Conservation (phyloP, 2,329 filamentous ascomycete species). For the Acrodontium crateriforme region DNA sequence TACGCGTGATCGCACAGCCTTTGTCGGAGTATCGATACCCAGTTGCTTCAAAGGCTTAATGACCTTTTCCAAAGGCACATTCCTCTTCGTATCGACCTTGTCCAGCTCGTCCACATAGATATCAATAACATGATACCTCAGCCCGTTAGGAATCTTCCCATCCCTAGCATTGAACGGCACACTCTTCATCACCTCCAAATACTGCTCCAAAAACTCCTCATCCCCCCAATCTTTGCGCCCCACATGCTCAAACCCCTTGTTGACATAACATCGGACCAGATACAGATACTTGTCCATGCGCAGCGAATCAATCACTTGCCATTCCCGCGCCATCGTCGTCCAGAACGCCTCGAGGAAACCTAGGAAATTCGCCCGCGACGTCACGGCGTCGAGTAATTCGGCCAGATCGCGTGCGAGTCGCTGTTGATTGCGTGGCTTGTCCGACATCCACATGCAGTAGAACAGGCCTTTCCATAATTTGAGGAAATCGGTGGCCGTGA, state of each 20-base stretch:
- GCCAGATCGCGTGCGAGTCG: slow-evolving; percentile 67
- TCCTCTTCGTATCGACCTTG: slow-evolving; percentile 42
- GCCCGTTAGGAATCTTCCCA: slow-evolving; percentile 59
- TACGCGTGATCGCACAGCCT: slow-evolving; percentile 56
- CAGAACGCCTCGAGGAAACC: slow-evolving; percentile 37
- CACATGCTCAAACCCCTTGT: slow-evolving; percentile 47
- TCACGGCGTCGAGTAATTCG: slow-evolving; percentile 48
- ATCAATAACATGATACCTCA: slow-evolving; percentile 78
- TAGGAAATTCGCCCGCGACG: slow-evolving; percentile 24
- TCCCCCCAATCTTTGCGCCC: slow-evolving; percentile 26
- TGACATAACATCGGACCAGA: slow-evolving; percentile 65
- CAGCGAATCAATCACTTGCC: slow-evolving; percentile 36
- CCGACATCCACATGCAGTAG: slow-evolving; percentile 81
- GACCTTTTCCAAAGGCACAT: slow-evolving; percentile 34
- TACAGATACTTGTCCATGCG: slow-evolving; percentile 84
- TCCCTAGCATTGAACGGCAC: slow-evolving; percentile 33
- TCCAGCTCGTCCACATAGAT: slow-evolving; percentile 86
- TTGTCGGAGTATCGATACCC: slow-evolving; percentile 46
- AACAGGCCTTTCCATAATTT: slow-evolving; percentile 95
- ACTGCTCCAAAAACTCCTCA: slow-evolving; percentile 25
- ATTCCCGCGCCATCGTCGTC: slow-evolving; percentile 38
- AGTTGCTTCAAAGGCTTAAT: slow-evolving; percentile 44
- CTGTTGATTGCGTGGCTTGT: slow-evolving; percentile 79
- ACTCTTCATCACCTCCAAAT: slow-evolving; percentile 34
- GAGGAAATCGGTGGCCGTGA: slow-evolving; percentile 57